Percentiles rank a stretch among this genome's conserved stretches.
phyloP scores from a whole-genome alignment of 2,329 filamentous ascomycete genomes.

The Pseudogymnoascus sp. region DNA sequence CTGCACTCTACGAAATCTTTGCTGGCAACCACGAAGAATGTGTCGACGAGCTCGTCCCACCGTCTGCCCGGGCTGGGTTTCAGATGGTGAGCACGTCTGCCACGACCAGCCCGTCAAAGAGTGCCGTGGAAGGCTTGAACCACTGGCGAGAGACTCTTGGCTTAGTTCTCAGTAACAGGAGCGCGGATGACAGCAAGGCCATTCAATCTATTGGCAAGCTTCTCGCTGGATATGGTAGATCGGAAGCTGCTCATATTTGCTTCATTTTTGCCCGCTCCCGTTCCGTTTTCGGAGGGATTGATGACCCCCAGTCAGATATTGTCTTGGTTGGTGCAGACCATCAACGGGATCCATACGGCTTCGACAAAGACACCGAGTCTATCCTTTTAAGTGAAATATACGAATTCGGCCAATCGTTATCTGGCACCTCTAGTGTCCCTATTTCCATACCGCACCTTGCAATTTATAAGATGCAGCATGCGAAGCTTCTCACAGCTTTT shows the following conservation, averaged over 20 bases:
- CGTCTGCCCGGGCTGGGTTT: constrained; percentile 83
- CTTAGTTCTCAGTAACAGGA: constrained; percentile 82
- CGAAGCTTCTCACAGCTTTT: constrained; percentile 72
- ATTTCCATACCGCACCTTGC: constrained; percentile 72
- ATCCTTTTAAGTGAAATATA: constrained; percentile 95
- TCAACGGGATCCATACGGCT: constrained; percentile 58
- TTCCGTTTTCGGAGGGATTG: constrained; percentile 69
- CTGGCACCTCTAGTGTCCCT: constrained; percentile 46
- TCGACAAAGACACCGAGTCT: constrained; percentile 73
- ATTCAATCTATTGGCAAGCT: constrained; percentile 74
- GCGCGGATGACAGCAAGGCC: constrained; percentile 67
- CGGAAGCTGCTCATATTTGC: constrained; percentile 89
- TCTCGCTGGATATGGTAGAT: constrained; percentile 74
- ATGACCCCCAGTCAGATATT: constrained; percentile 71
- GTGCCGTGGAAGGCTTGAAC: constrained; percentile 76
- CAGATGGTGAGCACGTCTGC: constrained; percentile 78
- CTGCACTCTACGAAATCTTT: constrained; percentile 86
- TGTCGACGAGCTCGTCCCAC: constrained; percentile 89
- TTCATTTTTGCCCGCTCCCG: constrained; percentile 73
- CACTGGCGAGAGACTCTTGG: constrained; percentile 90
- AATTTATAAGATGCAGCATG: constrained; percentile 86
- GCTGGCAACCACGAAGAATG: constrained; percentile 92
- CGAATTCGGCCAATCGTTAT: constrained; percentile 77
- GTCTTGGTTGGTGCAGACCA: constrained; percentile 84
- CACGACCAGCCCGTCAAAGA: constrained; percentile 53